Evolutionary conservation across 352 stramenopile genomes (phyloP).

Genomic region (Phytophthora megakarya): DNA sequence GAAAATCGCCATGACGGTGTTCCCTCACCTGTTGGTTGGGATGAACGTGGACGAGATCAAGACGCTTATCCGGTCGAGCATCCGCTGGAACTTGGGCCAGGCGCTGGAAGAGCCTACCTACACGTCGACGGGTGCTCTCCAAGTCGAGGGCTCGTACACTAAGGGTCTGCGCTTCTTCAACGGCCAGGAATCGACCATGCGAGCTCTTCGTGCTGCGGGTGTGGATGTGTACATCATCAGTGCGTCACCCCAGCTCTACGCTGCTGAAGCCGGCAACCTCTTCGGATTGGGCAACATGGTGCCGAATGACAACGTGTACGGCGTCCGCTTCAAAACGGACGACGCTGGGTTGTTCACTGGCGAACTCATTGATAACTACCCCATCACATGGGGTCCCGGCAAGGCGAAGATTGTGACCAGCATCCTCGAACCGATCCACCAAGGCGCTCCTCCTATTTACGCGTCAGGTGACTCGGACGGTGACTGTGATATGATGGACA

Average conservation of each 20-base stretch:
- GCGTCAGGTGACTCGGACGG: constrained; percentile 58
- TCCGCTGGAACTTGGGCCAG: constrained; percentile 55
- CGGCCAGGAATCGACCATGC: constrained; percentile 65
- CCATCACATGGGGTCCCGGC: constrained; percentile 68
- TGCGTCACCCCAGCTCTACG: constrained; percentile 60
- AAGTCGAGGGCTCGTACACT: constrained; percentile 49
- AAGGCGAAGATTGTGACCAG: constrained; percentile 58
- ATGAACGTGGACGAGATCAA: constrained; percentile 63
- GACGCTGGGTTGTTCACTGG: constrained; percentile 48
- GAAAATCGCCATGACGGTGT: constrained; percentile 61
- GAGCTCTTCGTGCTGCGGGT: constrained; percentile 43
- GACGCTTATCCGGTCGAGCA: constrained; percentile 46
- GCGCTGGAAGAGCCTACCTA: constrained; percentile 45
- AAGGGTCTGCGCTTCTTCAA: constrained; percentile 67
- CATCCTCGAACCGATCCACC: constrained; percentile 50
- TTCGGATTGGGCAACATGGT: constrained; percentile 59
- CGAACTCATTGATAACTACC: constrained; percentile 49
- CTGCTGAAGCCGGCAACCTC: constrained; percentile 48
- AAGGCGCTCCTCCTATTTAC: constrained; percentile 54
- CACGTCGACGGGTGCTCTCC: constrained; percentile 44
- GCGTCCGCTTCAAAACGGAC: constrained; percentile 57
- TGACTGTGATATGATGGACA: constrained; percentile 68
- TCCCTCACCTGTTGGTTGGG: constrained; percentile 56
- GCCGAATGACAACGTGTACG: constrained; percentile 56
- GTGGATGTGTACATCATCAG: constrained; percentile 69